A percentile compares a stretch with the other conserved stretches of the same genome.
Evolutionary conservation across 1,139 yeast genomes (phyloP).

Genomic region (Hyphopichia pseudoburtonii): DNA sequence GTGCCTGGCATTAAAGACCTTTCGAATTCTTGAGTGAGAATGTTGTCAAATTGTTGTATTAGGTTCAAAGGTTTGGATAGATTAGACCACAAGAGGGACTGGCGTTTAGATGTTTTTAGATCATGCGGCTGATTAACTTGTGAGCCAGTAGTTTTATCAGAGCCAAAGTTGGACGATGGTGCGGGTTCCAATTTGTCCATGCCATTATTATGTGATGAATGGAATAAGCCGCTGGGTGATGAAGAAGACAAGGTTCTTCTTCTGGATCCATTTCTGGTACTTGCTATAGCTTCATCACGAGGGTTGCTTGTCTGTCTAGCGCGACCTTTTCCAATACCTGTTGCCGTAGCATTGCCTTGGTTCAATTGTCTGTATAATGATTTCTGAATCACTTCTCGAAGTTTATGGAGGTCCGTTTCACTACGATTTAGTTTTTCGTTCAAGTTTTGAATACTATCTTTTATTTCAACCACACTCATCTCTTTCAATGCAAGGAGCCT

Average conservation of each 20-base stretch:
- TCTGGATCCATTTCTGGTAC: slow-evolving; percentile 24
- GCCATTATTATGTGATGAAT: background rate
- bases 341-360: slow-evolving; percentile 5
- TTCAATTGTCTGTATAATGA: slow-evolving; percentile 38
- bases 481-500: slow-evolving; percentile 60
- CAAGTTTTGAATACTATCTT: slow-evolving; percentile 44
- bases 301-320: slow-evolving; percentile 30
- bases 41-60: slow-evolving; percentile 66
- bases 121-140: background rate
- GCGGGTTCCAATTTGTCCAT: background rate
- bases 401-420: slow-evolving; percentile 47
- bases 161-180: too few species aligned
- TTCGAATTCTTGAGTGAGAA: slow-evolving; percentile 67
- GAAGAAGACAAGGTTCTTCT: slow-evolving; percentile 21
- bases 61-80: slow-evolving; percentile 60
- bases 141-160: too few species aligned
- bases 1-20: slow-evolving; percentile 33
- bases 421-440: slow-evolving; percentile 34
- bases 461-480: slow-evolving; percentile 58
- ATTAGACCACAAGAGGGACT: slow-evolving; percentile 36
- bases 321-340: slow-evolving; percentile 9
- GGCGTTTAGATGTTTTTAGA: slow-evolving; percentile 9
- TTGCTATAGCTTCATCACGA: slow-evolving; percentile 36
- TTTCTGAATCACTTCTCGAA: slow-evolving; percentile 42
- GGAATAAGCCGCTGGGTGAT: slow-evolving; percentile 3